Conservation (phyloP, 805 yeast species). For the Cyberlindnera mississippiensis region DNA sequence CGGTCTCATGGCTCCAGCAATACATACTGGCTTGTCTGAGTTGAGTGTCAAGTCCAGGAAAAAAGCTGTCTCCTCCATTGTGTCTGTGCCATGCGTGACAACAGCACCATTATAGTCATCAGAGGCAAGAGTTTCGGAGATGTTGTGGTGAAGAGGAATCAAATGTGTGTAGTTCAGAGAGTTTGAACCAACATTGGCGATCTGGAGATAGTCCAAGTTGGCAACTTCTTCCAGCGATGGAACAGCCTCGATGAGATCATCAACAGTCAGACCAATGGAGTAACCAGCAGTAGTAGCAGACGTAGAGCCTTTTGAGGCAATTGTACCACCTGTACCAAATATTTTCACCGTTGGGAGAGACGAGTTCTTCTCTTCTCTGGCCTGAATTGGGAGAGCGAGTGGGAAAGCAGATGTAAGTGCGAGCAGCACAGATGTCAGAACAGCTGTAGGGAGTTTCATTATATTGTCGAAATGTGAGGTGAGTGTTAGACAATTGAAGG, state of each 20-base stretch:
- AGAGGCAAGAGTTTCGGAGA: conserved; percentile 39
- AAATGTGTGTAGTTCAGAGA: conserved; percentile 47
- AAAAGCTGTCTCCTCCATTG: conserved; percentile 64
- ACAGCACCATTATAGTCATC: conserved; percentile 52
- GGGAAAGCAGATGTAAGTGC: conserved; percentile 14
- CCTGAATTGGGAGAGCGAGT: background rate
- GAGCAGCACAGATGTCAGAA: conserved; percentile 17
- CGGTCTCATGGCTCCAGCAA: conserved; percentile 65
- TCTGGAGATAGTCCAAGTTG: conserved; percentile 37
- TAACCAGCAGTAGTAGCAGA: conserved; percentile 52
- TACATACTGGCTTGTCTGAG: conserved; percentile 32
- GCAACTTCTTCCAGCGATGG: conserved; percentile 55
- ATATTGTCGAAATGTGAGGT: too few species aligned
- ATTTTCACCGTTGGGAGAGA: conserved; percentile 37
- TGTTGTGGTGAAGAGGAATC: conserved; percentile 41
- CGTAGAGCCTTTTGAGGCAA: conserved; percentile 48
- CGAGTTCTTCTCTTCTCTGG: conserved; percentile 3
- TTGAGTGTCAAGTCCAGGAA: conserved; percentile 49
- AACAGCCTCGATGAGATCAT: conserved; percentile 47
- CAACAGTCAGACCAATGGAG: conserved; percentile 46
- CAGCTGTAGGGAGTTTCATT: conserved; percentile 23
- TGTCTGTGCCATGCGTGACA: conserved; percentile 70
- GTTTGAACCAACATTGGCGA: conserved; percentile 55
- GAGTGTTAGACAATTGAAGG: too few species aligned
- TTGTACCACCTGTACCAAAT: conserved; percentile 58